Base-by-base conservation (phyloP, 2,329 filamentous ascomycete species). In the Fusarium tjaetaba region DNA sequence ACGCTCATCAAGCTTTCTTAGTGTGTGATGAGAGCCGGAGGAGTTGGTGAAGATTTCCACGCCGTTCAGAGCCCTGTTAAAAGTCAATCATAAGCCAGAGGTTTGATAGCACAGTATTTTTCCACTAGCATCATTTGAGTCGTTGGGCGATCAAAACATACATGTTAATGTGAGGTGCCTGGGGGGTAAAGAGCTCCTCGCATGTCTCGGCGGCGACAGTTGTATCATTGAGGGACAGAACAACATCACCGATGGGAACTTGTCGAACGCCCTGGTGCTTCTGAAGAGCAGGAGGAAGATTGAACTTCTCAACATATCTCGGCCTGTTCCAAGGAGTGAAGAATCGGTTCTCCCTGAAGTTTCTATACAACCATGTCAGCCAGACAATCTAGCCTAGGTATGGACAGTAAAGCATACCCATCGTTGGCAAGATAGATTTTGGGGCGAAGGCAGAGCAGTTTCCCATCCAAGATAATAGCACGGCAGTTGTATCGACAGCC, bases 31-130 rank as follows among this genome's bases (percentile, higher is more conserved):
- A 16, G 76, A 79, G 22, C 78, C 70, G 2, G 62, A 70, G 13
- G 87, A 90, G 80, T 96, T 96, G 14, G 90, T 89, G 71, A 93
- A 88, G 61, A 94, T 90, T 77, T 94, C 93, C 11, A 90, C 89
- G 9, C 94, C 93, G 75, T 91, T 87, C 4, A 77, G 45, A 3
- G 69, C 64, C 73, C 67, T 71, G 5, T 20, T 13, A 5, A 22
- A 18, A 7, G 18, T 70, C 4, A 69, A 34, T 4, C 15, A 30
- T n/a, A n/a, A 32, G 22, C 15, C 22, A 49, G 2, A 49, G 15
- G 22, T 18, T 22, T 22, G 11, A 13, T n/a, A 18, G 28, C 46
- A 5, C 15, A 15, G 28, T 10, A 4, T 22, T 48, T 7, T 8
- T n/a, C 45, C 26, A n/a, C 45, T 7, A 16, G 45, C 2, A 48